Conservation (phyloP, 371 early-diverging fungal genomes). For the Mortierella sp. region DNA sequence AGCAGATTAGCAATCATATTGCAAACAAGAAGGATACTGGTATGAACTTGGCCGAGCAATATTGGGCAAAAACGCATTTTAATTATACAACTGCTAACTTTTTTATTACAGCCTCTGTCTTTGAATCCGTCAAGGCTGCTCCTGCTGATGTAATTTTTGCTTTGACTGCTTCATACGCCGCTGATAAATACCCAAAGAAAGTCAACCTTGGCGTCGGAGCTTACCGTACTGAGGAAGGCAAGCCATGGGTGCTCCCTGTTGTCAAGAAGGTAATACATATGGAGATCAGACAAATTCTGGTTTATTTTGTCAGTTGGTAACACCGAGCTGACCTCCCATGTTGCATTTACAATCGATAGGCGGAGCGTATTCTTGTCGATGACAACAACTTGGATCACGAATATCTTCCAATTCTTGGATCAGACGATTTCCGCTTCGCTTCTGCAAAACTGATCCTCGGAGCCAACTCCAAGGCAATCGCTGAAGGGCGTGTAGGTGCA, state of each 20-base stretch:
- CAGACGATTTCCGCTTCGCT: constrained; percentile 79
- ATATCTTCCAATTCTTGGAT: constrained; percentile 92
- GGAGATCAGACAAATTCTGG: background rate
- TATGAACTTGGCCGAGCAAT: too few relatives aligned
- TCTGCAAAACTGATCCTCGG: constrained; percentile 89
- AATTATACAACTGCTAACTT: background rate
- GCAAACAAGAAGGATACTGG: constrained; percentile 17
- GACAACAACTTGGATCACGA: constrained; percentile 90
- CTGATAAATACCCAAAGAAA: constrained; percentile 83
- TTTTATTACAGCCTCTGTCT: constrained; percentile 61
- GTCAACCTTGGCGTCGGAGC: constrained; percentile 98
- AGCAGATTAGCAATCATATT: constrained; percentile 44
- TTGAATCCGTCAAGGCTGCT: constrained; percentile 76
- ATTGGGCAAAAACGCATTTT: background rate
- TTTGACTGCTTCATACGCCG: constrained; percentile 84
- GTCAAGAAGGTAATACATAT: constrained; percentile 81
- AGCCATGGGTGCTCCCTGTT: constrained; percentile 96
- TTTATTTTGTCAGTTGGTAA: too few relatives aligned
- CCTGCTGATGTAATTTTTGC: constrained; percentile 95
- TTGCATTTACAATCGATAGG: constrained; percentile 63
- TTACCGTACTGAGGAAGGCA: constrained; percentile 91
- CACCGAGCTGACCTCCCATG: background rate
- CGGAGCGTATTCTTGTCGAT: constrained; percentile 79
- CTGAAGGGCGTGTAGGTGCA: constrained; percentile 76
- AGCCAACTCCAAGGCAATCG: constrained; percentile 79